These are phyloP conservation scores for Nelumbo lutea DNA, from an alignment of 164 flowering plant genomes.

Conservation along the genomic window DNA sequence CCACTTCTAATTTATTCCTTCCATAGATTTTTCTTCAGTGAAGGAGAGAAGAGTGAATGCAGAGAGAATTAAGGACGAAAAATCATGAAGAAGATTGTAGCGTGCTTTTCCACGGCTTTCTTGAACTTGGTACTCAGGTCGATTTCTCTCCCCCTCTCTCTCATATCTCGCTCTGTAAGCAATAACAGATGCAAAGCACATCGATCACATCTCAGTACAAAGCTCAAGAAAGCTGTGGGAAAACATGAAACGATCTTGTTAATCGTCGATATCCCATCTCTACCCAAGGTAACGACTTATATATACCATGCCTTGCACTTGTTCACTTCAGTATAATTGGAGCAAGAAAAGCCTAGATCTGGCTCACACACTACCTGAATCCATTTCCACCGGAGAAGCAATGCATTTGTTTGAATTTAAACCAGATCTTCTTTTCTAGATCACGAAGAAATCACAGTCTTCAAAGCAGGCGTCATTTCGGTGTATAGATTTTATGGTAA, in stretches of 20 bases:
- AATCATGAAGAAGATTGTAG: conserved; percentile 10
- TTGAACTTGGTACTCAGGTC: conserved; percentile 35
- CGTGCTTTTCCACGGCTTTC: conserved; percentile 55
- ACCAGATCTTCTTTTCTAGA: background rate
- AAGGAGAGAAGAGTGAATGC: background rate
- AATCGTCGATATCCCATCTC: background rate
- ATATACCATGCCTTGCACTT: too few species aligned
- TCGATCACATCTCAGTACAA: conserved; percentile 18
- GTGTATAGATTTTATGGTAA: too few species aligned
- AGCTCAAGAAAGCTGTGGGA: conserved; percentile 30
- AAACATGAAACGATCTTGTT: conserved; percentile 15
- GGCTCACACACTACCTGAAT: background rate
- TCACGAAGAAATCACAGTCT: too few species aligned
- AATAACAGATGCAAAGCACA: conserved; percentile 4
- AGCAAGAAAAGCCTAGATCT: background rate
- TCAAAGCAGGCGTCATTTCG: too few species aligned
- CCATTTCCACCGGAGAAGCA: background rate
- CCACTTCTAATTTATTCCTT: background rate
- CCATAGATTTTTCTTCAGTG: background rate
- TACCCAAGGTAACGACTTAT: background rate
- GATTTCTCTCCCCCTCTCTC: conserved; percentile 2
- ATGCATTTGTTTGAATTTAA: background rate
- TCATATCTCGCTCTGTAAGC: background rate
- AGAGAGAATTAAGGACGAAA: background rate
- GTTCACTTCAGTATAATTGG: too few species aligned